Conservation (phyloP, 2,329 filamentous ascomycete genomes). For the Pseudocercospora cruenta region DNA sequence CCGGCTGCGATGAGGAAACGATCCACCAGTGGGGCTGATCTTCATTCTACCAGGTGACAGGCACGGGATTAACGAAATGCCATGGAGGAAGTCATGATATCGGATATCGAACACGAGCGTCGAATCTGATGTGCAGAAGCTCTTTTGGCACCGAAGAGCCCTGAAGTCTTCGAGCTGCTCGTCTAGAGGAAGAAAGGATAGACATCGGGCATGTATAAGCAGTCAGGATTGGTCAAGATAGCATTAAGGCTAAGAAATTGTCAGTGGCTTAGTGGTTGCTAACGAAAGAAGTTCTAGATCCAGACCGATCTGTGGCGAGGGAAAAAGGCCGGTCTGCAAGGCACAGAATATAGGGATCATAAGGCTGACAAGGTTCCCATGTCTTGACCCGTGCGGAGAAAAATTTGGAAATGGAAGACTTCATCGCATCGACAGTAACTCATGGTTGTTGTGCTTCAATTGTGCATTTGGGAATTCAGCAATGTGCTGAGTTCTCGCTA, state of each 20-base stretch:
- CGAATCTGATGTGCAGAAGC: too few species aligned
- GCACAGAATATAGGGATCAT: not conserved
- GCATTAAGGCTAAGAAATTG: not conserved
- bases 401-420: not conserved
- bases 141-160: too few species aligned
- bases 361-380: not conserved
- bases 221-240: not conserved
- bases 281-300: not conserved
- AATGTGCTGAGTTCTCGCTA: not conserved
- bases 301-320: not conserved
- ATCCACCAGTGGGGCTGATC: too few species aligned
- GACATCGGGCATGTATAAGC: too few species aligned
- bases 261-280: not conserved
- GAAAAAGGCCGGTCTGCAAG: not conserved
- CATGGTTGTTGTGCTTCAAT: not conserved
- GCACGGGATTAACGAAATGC: too few species aligned
- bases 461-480: not conserved
- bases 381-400: not conserved
- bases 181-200: too few species aligned
- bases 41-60: too few species aligned
- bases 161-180: too few species aligned
- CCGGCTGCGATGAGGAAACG: not conserved
- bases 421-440: not conserved
- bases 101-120: too few species aligned
- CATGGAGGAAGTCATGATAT: too few species aligned